These are phyloP conservation scores for Wickerhamomyces sydowiorum DNA, from an alignment of 805 yeast genomes.

Conservation along the genomic window DNA sequence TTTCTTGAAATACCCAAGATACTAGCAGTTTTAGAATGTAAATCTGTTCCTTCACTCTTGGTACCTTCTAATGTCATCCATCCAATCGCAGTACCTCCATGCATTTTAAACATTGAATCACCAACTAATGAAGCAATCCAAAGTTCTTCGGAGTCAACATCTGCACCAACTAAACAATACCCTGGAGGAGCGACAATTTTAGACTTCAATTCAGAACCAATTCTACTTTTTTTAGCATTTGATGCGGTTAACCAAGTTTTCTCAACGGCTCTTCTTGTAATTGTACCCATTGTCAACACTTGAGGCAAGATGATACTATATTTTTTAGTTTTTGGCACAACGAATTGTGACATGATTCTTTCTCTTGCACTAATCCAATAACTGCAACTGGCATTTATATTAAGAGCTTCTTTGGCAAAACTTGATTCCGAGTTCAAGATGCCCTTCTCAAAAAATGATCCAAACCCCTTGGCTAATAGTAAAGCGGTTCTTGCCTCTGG, in stretches of 20 bases:
- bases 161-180: constrained; percentile 93
- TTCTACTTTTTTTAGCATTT: constrained; percentile 76
- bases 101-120: constrained; percentile 81
- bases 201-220: constrained; percentile 92
- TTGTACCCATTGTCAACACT: constrained; percentile 90
- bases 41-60: constrained; percentile 84
- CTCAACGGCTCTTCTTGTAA: constrained; percentile 94
- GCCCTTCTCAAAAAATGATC: constrained; percentile 68
- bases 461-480: constrained; percentile 71
- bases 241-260: constrained; percentile 98
- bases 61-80: constrained; percentile 99
- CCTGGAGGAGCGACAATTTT: constrained; percentile 84
- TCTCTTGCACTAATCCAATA: constrained; percentile 93
- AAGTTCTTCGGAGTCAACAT: constrained; percentile 95
- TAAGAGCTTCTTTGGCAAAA: constrained; percentile 70
- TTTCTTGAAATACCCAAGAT: constrained; percentile 85
- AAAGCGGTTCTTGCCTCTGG: constrained; percentile 65
- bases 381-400: constrained; percentile 73
- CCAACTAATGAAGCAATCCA: constrained; percentile 98
- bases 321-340: constrained; percentile 46
- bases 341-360: constrained; percentile 80
- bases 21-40: constrained; percentile 89
- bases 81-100: constrained; percentile 95
- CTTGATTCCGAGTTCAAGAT: constrained; percentile 63
- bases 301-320: constrained; percentile 66